Percentiles rank a stretch among this genome's conserved stretches.
phyloP scores from a whole-genome alignment of 441 rosid genomes.

The Croton laevigatus region DNA sequence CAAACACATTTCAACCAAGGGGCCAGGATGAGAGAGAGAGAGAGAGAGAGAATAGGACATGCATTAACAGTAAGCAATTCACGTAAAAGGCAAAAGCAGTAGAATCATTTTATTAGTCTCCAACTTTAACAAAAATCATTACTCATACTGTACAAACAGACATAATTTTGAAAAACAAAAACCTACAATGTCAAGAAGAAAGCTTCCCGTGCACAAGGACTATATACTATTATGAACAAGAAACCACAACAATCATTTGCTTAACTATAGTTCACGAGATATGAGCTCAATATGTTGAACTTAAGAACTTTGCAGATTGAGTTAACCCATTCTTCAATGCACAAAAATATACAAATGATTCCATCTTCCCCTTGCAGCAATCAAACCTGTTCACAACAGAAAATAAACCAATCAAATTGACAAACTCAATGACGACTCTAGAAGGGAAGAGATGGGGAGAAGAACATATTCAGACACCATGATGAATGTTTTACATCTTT shows the following conservation, averaged over 20 bases:
- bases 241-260: slow-evolving; percentile 16
- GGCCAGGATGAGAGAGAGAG: neutral
- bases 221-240: slow-evolving; percentile 22
- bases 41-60: neutral
- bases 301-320: slow-evolving; percentile 39
- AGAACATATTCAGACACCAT: slow-evolving; percentile 17
- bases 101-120: slow-evolving; percentile 14
- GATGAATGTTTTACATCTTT: slow-evolving; percentile 3
- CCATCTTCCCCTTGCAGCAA: slow-evolving; percentile 59
- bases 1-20: neutral
- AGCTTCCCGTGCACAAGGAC: slow-evolving; percentile 31
- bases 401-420: slow-evolving; percentile 64
- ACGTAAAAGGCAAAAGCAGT: slow-evolving; percentile 14
- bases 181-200: slow-evolving; percentile 24
- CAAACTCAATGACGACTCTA: slow-evolving; percentile 29
- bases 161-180: neutral
- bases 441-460: slow-evolving; percentile 25
- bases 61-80: slow-evolving; percentile 15
- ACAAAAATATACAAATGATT: slow-evolving; percentile 56
- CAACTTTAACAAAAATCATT: slow-evolving; percentile 19
- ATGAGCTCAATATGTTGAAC: slow-evolving; percentile 32
- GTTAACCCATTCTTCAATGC: slow-evolving; percentile 46
- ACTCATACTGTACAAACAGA: slow-evolving; percentile 5
- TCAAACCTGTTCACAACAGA: slow-evolving; percentile 59
- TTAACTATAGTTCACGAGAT: slow-evolving; percentile 26